Evolutionary conservation across 495 filamentous ascomycete species (phyloP).

Genomic region (Aspergillus avenaceus): DNA sequence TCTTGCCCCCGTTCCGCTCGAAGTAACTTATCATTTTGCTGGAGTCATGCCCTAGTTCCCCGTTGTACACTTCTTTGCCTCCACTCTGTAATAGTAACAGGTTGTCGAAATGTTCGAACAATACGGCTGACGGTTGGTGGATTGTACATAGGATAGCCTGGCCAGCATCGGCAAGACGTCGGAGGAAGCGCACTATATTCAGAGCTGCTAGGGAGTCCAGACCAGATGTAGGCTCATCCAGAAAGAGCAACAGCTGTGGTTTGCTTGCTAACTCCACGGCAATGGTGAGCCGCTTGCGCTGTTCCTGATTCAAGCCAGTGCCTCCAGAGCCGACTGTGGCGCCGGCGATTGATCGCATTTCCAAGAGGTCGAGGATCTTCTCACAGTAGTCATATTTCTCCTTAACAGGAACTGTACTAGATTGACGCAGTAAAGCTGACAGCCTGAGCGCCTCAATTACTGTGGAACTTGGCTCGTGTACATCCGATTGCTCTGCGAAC

Average conservation of each 20-base stretch:
- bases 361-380: slow-evolving; percentile 54
- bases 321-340: slow-evolving; percentile 52
- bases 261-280: slow-evolving; percentile 67
- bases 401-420: slow-evolving; percentile 46
- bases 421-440: slow-evolving; percentile 56
- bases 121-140: slow-evolving; percentile 70
- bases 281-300: slow-evolving; percentile 62
- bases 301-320: slow-evolving; percentile 55
- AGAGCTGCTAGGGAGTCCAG: slow-evolving; percentile 63
- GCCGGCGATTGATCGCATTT: slow-evolving; percentile 55
- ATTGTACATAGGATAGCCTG: slow-evolving; percentile 76
- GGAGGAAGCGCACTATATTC: slow-evolving; percentile 61
- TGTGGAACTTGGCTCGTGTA: slow-evolving; percentile 58
- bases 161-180: slow-evolving; percentile 62
- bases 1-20: slow-evolving; percentile 55
- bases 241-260: slow-evolving; percentile 63
- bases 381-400: slow-evolving; percentile 64
- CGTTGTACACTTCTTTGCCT: slow-evolving; percentile 70
- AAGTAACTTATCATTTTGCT: slow-evolving; percentile 58
- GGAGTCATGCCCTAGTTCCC: slow-evolving; percentile 53
- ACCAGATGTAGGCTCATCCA: slow-evolving; percentile 78
- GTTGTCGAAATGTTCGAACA: slow-evolving; percentile 73
- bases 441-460: slow-evolving; percentile 59
- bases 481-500: slow-evolving; percentile 61
- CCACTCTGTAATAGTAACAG: slow-evolving; percentile 66